Conservation (phyloP, 495 filamentous ascomycete species). For the Pyronema omphalodes region DNA sequence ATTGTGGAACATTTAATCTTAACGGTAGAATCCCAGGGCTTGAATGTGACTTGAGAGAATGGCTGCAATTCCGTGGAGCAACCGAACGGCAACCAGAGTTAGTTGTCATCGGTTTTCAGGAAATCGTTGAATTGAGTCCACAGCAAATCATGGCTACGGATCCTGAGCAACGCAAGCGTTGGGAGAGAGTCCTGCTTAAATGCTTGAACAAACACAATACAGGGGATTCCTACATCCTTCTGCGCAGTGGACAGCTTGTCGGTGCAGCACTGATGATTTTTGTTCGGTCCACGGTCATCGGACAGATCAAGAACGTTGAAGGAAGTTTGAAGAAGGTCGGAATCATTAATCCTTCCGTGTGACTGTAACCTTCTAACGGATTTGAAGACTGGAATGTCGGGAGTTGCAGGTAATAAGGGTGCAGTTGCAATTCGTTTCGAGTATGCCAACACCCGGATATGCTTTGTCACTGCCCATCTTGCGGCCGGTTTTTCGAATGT, state of each 20-base stretch:
- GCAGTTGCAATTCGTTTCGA: constrained; percentile 94
- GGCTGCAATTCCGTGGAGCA: constrained; percentile 47
- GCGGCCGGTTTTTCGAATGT: constrained; percentile 95
- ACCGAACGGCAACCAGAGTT: constrained; percentile 50
- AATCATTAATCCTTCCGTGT: not conserved
- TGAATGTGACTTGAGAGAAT: constrained; percentile 60
- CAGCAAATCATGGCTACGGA: constrained; percentile 99
- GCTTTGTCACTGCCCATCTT: constrained; percentile 92
- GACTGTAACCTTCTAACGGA: constrained; percentile 5
- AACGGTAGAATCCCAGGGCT: constrained; percentile 67
- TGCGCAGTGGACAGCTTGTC: constrained; percentile 86
- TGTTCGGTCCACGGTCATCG: constrained; percentile 56
- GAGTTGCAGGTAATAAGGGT: constrained; percentile 95
- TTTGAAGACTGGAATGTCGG: constrained; percentile 69
- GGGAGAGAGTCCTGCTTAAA: constrained; percentile 64
- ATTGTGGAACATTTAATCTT: constrained; percentile 83
- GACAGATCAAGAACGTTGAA: constrained; percentile 85
- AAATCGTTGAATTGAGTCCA: constrained; percentile 89
- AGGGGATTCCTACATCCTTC: constrained; percentile 63
- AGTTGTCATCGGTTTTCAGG: constrained; percentile 81
- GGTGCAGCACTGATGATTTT: constrained; percentile 84
- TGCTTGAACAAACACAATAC: constrained; percentile 50
- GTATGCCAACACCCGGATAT: constrained; percentile 78
- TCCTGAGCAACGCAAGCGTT: constrained; percentile 61
- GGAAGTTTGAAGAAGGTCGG: constrained; percentile 74